Conservation (phyloP, 2,329 filamentous ascomycete genomes). For the Didymella segeticola region DNA sequence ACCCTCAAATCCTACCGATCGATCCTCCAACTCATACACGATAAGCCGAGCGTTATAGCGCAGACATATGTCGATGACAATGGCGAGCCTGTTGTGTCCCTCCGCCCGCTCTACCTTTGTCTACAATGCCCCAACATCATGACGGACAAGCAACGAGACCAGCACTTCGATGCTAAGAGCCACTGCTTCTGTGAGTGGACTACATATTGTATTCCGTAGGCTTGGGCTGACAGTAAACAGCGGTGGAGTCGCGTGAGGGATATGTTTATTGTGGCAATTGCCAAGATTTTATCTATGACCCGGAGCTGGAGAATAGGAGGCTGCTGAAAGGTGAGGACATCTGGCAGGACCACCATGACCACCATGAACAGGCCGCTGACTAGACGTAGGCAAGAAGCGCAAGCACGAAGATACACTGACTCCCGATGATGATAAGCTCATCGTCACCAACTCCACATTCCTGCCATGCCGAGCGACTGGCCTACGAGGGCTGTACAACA, state of each 20-base stretch:
- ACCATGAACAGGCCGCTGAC: conserved; percentile 26
- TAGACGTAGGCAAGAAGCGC: conserved; percentile 66
- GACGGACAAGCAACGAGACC: conserved; percentile 68
- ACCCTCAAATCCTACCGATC: conserved; percentile 76
- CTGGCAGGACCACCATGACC: neutral
- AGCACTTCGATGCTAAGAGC: conserved; percentile 71
- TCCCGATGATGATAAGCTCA: conserved; percentile 74
- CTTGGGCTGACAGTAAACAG: conserved; percentile 53
- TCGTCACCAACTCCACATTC: conserved; percentile 77
- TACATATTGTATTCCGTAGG: conserved; percentile 1
- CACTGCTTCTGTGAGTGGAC: conserved; percentile 73
- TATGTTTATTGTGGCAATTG: conserved; percentile 82
- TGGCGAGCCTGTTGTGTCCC: conserved; percentile 62
- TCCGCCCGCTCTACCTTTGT: conserved; percentile 64
- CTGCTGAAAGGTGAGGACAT: conserved; percentile 70
- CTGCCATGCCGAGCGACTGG: conserved; percentile 87
- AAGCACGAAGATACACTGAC: conserved; percentile 72
- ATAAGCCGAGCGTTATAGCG: conserved; percentile 68
- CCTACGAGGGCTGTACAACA: conserved; percentile 91
- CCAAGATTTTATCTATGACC: conserved; percentile 83
- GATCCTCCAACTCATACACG: conserved; percentile 73
- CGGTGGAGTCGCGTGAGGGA: conserved; percentile 78
- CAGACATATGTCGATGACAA: conserved; percentile 66
- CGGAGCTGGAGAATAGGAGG: conserved; percentile 77
- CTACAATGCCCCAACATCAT: conserved; percentile 72